Conservation (phyloP, 176 grass and related monocot species). For the Themeda triandra region DNA sequence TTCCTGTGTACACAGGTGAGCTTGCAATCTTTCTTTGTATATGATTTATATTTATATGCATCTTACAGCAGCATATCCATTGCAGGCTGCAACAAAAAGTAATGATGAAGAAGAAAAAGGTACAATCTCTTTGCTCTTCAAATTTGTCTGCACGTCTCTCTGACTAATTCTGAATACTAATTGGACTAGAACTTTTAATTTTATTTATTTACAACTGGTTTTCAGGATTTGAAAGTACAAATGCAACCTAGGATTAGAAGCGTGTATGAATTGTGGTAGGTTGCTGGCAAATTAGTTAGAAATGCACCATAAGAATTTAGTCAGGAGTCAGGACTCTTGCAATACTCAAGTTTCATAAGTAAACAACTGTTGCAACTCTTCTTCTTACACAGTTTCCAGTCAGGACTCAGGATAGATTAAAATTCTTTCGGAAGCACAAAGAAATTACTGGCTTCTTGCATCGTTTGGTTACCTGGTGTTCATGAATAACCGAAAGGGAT, state of each 20-base stretch:
- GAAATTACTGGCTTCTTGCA: background rate
- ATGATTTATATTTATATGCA: slow-evolving; percentile 20
- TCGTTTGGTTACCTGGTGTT: background rate
- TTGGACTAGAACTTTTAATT: background rate
- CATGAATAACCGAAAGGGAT: slow-evolving; percentile 6
- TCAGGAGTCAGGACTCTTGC: background rate
- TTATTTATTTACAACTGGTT: background rate
- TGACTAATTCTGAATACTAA: background rate
- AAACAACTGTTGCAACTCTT: no score
- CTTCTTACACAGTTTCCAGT: background rate
- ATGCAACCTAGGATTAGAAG: background rate
- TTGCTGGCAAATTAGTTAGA: background rate
- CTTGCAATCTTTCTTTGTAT: background rate
- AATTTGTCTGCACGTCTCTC: background rate
- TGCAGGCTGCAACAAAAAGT: slow-evolving; percentile 95
- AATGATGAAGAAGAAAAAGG: slow-evolving; percentile 99
- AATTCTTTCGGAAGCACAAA: background rate
- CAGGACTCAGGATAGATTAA: background rate
- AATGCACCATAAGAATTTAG: background rate
- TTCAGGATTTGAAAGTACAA: background rate
- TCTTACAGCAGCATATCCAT: slow-evolving; percentile 23
- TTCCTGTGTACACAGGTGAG: slow-evolving; percentile 94
- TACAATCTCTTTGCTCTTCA: slow-evolving; percentile 22
- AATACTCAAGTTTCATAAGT: background rate
- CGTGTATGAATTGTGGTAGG: background rate